phyloP scores from a whole-genome alignment of 108 stramenopile species.

The Stephanodiscus triporus region DNA sequence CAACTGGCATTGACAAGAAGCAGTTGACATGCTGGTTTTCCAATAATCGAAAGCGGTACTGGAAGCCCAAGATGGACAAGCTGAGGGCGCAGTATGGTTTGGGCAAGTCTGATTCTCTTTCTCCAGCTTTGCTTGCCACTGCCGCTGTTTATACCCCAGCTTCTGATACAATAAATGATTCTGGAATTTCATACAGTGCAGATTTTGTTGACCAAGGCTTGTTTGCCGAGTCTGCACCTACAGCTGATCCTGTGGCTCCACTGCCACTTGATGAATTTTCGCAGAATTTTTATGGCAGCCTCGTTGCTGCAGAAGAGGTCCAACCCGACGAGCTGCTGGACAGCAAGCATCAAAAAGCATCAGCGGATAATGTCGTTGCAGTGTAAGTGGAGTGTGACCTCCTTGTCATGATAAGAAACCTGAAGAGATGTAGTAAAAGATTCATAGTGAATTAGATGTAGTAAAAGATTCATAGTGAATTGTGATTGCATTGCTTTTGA shows the following conservation, averaged over 20 bases:
- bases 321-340: not conserved
- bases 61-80: constrained; percentile 19
- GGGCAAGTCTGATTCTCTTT: not conserved
- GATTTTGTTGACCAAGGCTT: not conserved
- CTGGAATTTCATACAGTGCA: not conserved
- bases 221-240: not conserved
- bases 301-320: not conserved
- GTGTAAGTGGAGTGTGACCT: not conserved
- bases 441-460: too few relatives aligned
- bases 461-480: too few relatives aligned
- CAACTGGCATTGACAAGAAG: constrained; percentile 38
- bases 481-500: too few relatives aligned
- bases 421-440: not conserved
- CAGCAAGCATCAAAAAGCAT: not conserved
- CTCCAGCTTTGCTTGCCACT: constrained; percentile 3
- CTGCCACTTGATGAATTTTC: constrained; percentile 2
- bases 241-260: constrained; percentile 3
- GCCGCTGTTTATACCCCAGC: not conserved
- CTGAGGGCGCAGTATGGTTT: constrained; percentile 15
- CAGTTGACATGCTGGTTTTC: constrained; percentile 43
- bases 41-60: constrained; percentile 40
- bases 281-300: not conserved
- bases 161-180: not conserved
- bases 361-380: constrained; percentile 5
- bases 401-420: not conserved